Conservation (phyloP, 306 rosid genomes). For the Datisca glomerata region DNA sequence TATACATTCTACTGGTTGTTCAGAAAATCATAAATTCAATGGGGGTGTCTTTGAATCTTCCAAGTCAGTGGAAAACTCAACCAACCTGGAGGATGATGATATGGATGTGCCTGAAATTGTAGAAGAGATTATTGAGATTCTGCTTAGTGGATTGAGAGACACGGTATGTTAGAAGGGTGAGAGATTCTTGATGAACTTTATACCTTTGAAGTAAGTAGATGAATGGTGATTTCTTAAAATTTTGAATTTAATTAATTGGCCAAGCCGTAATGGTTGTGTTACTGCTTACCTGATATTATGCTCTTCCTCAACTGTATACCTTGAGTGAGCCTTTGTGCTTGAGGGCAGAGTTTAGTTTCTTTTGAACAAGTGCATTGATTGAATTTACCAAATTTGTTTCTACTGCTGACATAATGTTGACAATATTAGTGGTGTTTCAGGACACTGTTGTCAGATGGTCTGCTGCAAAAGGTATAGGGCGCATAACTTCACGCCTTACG, state of each 20-base stretch:
- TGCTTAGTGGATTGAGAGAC: constrained; percentile 82
- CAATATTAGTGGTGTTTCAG: constrained; percentile 30
- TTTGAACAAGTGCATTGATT: no score
- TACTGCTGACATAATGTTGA: no score
- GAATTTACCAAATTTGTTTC: no score
- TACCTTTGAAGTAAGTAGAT: constrained; percentile 4
- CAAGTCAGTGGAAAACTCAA: constrained; percentile 23
- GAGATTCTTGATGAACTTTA: constrained; percentile 28
- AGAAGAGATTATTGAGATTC: constrained; percentile 94
- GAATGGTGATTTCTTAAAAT: no score
- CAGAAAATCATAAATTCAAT: constrained; percentile 22
- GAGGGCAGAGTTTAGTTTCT: no score
- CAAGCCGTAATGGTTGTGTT: no score
- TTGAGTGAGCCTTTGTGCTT: no score
- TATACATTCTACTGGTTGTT: constrained; percentile 33
- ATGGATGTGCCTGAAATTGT: constrained; percentile 86
- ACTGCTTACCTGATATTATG: no score
- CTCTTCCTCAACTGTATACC: no score
- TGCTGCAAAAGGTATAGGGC: constrained; percentile 94
- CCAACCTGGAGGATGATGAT: constrained; percentile 52
- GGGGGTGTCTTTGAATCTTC: constrained; percentile 16
- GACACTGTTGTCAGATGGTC: constrained; percentile 98
- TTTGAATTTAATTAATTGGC: no score
- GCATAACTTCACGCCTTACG: constrained; percentile 68
- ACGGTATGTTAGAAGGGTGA: constrained; percentile 64